Evolutionary conservation across 2,329 filamentous ascomycete species (phyloP).

Genomic region (Cercospora zeae-maydis): DNA sequence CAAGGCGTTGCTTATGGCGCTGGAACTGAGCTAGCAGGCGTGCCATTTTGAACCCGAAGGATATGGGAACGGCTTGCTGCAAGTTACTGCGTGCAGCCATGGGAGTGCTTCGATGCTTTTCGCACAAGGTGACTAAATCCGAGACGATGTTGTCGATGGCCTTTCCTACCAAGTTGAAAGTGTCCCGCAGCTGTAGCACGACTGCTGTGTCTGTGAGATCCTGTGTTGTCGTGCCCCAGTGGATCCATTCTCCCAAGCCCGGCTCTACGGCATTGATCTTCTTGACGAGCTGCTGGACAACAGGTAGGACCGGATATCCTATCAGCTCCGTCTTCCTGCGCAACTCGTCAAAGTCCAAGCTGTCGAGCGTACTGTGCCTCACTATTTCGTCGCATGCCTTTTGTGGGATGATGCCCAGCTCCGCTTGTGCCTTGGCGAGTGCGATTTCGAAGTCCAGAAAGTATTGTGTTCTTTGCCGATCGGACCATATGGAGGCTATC

Average conservation of each 20-base stretch:
- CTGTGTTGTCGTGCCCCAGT: conserved; percentile 34
- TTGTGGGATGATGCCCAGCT: conserved; percentile 32
- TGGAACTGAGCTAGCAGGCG: conserved; percentile 30
- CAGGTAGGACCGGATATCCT: conserved; percentile 31
- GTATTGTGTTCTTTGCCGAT: conserved; percentile 29
- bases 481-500: conserved; percentile 31
- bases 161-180: conserved; percentile 23
- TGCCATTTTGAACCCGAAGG: conserved; percentile 34
- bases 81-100: conserved; percentile 33
- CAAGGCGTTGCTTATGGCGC: conserved; percentile 27
- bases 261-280: conserved; percentile 28
- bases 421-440: conserved; percentile 30
- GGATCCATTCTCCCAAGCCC: conserved; percentile 31
- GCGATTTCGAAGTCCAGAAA: conserved; percentile 33
- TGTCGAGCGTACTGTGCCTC: conserved; percentile 26
- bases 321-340: conserved; percentile 28
- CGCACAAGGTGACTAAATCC: conserved; percentile 21
- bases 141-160: conserved; percentile 22
- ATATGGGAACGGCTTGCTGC: conserved; percentile 33
- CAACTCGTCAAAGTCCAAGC: conserved; percentile 27
- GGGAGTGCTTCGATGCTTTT: conserved; percentile 27
- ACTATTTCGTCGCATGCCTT: conserved; percentile 31
- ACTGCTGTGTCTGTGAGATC: conserved; percentile 33
- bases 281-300: conserved; percentile 31
- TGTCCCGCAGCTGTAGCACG: conserved; percentile 32